These are phyloP conservation scores for Rickenella mellea DNA, from an alignment of 768 basidiomycete genomes.

Conservation along the genomic window DNA sequence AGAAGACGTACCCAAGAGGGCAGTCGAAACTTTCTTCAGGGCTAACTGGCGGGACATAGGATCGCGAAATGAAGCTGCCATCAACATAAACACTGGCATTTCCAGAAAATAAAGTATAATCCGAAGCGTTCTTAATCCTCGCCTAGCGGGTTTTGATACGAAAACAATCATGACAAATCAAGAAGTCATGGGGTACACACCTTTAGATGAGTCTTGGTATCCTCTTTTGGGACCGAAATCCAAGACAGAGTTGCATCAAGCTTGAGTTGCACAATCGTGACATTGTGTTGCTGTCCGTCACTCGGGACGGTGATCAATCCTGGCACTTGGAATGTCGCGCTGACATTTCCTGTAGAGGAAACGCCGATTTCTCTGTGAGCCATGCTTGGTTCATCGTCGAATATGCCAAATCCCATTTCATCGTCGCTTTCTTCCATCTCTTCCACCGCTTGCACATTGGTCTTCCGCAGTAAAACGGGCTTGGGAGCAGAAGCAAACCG, in stretches of 20 bases:
- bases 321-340: slow-evolving; percentile 31
- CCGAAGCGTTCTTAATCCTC: no score
- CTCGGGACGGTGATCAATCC: slow-evolving; percentile 33
- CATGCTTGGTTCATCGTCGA: no score
- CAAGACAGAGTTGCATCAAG: slow-evolving; percentile 33
- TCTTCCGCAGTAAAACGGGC: background rate
- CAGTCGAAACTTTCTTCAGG: slow-evolving; percentile 36
- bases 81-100: no score
- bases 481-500: background rate
- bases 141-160: no score
- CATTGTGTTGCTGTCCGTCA: slow-evolving; percentile 29
- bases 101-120: no score
- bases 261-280: slow-evolving; percentile 28
- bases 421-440: no score
- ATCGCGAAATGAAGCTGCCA: background rate
- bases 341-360: slow-evolving; percentile 27
- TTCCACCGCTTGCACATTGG: no score
- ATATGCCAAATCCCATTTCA: no score
- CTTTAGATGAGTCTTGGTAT: slow-evolving; percentile 28
- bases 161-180: no score
- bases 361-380: slow-evolving; percentile 20
- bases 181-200: no score
- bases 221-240: slow-evolving; percentile 30
- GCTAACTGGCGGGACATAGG: slow-evolving; percentile 18
- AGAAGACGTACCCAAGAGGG: slow-evolving; percentile 30